Evolutionary conservation across 768 basidiomycete genomes (phyloP), one percentile per base, ranked within the genome.

Genomic region (Tylopilus plumbeoviolaceoides): DNA sequence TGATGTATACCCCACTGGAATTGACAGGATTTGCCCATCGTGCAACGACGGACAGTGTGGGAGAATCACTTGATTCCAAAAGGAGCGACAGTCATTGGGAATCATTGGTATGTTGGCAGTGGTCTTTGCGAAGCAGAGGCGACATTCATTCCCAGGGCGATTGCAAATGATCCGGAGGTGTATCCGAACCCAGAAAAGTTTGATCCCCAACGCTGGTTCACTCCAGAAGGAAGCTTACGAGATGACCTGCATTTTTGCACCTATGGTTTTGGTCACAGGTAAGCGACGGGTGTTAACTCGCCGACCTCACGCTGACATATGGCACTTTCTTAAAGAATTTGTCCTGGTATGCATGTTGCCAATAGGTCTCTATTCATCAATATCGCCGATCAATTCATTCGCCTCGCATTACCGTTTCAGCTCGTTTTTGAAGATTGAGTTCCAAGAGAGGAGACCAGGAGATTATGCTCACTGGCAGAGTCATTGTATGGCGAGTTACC

Each of bases 301-400:
- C 17, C 18, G 15, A 10, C 8, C 5, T 0, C 21, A 36, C 14
- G 21, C 4, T 30, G 6, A 36, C 17, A 17, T 17, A 17, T 7
- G 36, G 17, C 15, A 36, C 36, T 5, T n/a, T 17, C 36, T 39
- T 20, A 17, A 18, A 61, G 60, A 43, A 52, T 52, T 20, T 61
- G 60, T 42, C 60, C 60, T 3, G 60, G 59, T 1, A 76, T 78
- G 54, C 76, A 83, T 61, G 46, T 65, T 14, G 64, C 66, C 9
- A 61, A 73, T 14, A 53, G 63, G 12, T 85, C 85, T 1, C 61
- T 86, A 0, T 84, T 82, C 63, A 70, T 87, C 44, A 86, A 82
- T 58, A 79, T 82, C 70, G 3, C 81, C 82, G 0, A 84, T 88
- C 49, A 80, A 89, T 62, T 73, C 77, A 7, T 66, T 79, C 31